A percentile compares a stretch with the other conserved stretches of the same genome.
Evolutionary conservation across 352 stramenopile species (phyloP).

Genomic region (Phytopythium helicoides): DNA sequence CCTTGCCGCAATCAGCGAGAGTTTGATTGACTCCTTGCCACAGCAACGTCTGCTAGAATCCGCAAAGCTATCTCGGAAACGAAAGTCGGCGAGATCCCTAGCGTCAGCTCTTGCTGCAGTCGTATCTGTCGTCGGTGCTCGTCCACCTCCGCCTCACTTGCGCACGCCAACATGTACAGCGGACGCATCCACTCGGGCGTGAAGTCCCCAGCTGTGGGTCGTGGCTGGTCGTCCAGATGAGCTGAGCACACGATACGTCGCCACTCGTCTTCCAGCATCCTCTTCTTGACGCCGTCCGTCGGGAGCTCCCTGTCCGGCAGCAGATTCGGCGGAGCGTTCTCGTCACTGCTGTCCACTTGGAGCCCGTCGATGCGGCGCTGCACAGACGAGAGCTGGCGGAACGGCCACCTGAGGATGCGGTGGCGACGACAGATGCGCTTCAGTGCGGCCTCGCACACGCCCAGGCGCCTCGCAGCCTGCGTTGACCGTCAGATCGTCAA

Average conservation of each 20-base stretch:
- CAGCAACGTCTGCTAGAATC: too few relatives aligned
- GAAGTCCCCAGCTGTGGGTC: background rate
- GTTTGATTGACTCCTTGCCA: too few relatives aligned
- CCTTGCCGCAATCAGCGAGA: too few relatives aligned
- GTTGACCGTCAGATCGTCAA: constrained; percentile 9
- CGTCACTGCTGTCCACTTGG: background rate
- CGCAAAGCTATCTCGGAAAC: too few relatives aligned
- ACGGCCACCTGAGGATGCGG: constrained; percentile 71
- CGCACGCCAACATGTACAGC: constrained; percentile 27
- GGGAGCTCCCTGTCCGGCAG: too few relatives aligned
- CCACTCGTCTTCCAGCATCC: constrained; percentile 24
- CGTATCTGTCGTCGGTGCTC: too few relatives aligned
- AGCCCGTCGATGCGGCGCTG: constrained; percentile 44
- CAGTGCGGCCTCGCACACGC: constrained; percentile 75
- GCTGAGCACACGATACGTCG: constrained; percentile 24
- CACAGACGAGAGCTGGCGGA: constrained; percentile 63
- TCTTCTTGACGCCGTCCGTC: constrained; percentile 11
- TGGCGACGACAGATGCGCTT: constrained; percentile 81
- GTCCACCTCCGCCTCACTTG: constrained; percentile 15
- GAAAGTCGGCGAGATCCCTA: too few relatives aligned
- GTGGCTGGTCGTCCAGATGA: constrained; percentile 7
- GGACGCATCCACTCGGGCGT: constrained; percentile 7
- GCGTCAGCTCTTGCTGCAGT: too few relatives aligned
- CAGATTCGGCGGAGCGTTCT: too few relatives aligned
- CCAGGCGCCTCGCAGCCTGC: constrained; percentile 56